Evolutionary conservation across 306 rosid species (phyloP).

Genomic region (Malus orientalis): DNA sequence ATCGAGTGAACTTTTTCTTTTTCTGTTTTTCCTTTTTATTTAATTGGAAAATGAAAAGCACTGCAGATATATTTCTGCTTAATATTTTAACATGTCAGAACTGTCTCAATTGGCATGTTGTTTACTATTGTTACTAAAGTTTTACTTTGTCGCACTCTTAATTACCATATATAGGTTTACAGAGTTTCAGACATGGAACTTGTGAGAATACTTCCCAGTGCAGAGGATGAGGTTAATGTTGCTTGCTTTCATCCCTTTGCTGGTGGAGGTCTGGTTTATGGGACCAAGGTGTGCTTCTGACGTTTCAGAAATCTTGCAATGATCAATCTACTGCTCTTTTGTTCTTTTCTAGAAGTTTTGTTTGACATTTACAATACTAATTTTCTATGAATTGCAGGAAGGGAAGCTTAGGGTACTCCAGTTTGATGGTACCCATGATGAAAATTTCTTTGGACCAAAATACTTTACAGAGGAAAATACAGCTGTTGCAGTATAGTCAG

Average conservation of each 20-base stretch:
- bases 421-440: conserved; percentile 25
- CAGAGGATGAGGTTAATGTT: conserved; percentile 99
- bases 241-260: conserved; percentile 98
- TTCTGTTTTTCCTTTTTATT: neutral
- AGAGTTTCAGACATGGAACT: conserved; percentile 97
- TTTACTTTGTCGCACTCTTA: neutral
- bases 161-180: conserved; percentile 51
- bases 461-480: conserved; percentile 42
- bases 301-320: neutral
- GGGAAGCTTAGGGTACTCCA: conserved; percentile 81
- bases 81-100: neutral
- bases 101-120: neutral
- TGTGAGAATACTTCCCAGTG: conserved; percentile 93
- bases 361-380: neutral
- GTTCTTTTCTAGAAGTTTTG: neutral
- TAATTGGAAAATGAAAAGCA: neutral
- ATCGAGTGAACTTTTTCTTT: neutral
- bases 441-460: conserved; percentile 37
- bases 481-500: conserved; percentile 32
- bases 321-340: neutral
- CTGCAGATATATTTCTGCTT: neutral
- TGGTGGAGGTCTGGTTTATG: conserved; percentile 94
- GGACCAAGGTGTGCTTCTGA: conserved; percentile 71
- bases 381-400: conserved; percentile 51
- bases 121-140: neutral